Evolutionary conservation across 805 yeast species (phyloP), one percentile per base, ranked within the genome.

Genomic region (Blastobotrys americana): DNA sequence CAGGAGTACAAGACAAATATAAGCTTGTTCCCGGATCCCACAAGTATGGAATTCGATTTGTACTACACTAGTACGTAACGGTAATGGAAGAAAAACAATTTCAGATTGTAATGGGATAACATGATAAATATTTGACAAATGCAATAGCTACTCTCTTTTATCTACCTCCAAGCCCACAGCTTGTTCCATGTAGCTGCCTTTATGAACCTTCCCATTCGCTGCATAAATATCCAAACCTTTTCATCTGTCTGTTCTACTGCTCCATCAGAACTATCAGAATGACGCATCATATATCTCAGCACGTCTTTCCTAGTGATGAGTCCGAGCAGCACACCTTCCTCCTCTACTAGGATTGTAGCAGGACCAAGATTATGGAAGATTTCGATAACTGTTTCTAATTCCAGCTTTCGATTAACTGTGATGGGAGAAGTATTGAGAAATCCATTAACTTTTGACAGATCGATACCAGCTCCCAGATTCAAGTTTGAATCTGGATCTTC

Each of bases 251-350:
- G 49, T 34, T 51, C 55, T 3, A 49, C 52, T 10, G 52, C 51
- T 10, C 47, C 36, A 13, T 43, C 41, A 15, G 27, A 21, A 28
- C 41, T 38, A 8, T 35, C 9, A 10, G 34, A 21, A 22, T 35
- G 27, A n/a, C 34, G 37, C 17, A 19, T 17, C 27, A 34, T 18
- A 45, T 55, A 86, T 49, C 80, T 70, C 42, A 89, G 63, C 15
- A 90, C 69, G 57, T 89, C 97, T 56, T 93, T 93, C 46, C 89
- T 72, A 0, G 96, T 86, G 1, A 94, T 66, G n/a, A 86, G 57
- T 0, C 98, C 98, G 13, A 71, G 71, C 2, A 53, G 43, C 15
- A 86, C 57, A 2, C 58, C 49, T 23, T 72, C 63, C 6, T 77
- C 71, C 44, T 80, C 82, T 1, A 85, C 81, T 35, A 82, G 69